phyloP scores from a whole-genome alignment of 2,329 filamentous ascomycete genomes.

The Pseudogymnoascus sp. region DNA sequence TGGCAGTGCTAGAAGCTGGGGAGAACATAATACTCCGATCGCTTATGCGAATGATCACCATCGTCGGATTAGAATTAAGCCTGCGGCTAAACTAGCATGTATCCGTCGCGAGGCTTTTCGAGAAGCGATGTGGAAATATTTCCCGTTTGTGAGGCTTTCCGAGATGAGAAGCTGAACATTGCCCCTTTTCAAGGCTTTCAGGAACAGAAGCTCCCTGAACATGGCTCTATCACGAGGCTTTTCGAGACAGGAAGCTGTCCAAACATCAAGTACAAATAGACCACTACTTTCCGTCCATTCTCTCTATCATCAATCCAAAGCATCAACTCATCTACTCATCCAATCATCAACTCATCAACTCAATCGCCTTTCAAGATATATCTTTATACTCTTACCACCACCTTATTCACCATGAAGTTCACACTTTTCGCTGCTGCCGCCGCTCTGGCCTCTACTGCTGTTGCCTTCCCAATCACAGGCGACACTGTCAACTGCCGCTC shows the following conservation, averaged over 20 bases:
- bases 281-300: not conserved
- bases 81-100: not conserved
- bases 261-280: not conserved
- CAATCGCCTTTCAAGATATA: not conserved
- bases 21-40: not conserved
- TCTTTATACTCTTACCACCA: not conserved
- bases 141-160: not conserved
- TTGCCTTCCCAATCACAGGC: not conserved
- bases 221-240: not conserved
- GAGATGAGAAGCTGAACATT: not conserved
- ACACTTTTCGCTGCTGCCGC: not conserved
- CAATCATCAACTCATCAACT: not conserved
- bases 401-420: not conserved
- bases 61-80: not conserved
- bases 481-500: slow-evolving; percentile 1
- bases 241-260: not conserved
- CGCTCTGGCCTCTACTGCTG: slow-evolving; percentile 4
- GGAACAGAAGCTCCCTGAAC: not conserved
- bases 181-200: not conserved
- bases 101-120: not conserved
- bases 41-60: not conserved
- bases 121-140: not conserved
- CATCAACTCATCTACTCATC: not conserved
- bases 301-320: not conserved
- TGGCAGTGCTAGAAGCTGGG: not conserved